Evolutionary conservation across 1,284 basidiomycete genomes (phyloP), one percentile per base, ranked within the genome.

Genomic region (Sanguinoderma infundibulare): DNA sequence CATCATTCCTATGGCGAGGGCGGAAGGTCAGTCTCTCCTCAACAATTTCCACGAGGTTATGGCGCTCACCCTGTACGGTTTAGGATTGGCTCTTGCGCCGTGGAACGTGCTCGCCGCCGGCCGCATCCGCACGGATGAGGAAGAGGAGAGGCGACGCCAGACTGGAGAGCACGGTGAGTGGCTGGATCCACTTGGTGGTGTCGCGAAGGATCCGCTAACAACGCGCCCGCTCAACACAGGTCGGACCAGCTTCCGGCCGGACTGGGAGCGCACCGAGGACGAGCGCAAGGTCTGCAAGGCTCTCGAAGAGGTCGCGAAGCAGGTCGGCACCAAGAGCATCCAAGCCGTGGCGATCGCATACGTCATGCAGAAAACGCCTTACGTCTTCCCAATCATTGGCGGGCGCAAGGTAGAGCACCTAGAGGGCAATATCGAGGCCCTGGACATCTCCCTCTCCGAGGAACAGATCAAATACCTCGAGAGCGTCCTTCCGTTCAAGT

Each of bases 361-460:
- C 60, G 63, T 83, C 7, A 74, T 83, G 77, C 77, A 80, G 50
- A 83, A 83, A 67, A 69, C 77, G 0, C 77, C 81, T 0, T 79
- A 79, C 63, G 81, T 84, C 5, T 84, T 84, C 69, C 67, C 67
- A 5, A 66, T 69, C 44, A 64, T 84, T 20, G 83, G 84, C 1
- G 81, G 82, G 0, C 77, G 84, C 55, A 85, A 84, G 67, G 71
- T 81, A 50, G 79, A 83, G 58, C 82, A 86, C 22, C 70, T 87
- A 0, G 34, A 75, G 20, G 75, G 71, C 14, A 85, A 85, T 67
- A 69, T 86, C 54, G 75, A 83, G 52, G 81, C 81, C 0, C 76
- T 86, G 20, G 71, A 77, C 14, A 75, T 86, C 39, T 61, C 70
- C 2, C 75, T 86, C 30, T 74, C 74, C 7, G 53, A 66, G 3